phyloP scores from a whole-genome alignment of 2,329 filamentous ascomycete genomes.

The Neonectria neomacrospora region DNA sequence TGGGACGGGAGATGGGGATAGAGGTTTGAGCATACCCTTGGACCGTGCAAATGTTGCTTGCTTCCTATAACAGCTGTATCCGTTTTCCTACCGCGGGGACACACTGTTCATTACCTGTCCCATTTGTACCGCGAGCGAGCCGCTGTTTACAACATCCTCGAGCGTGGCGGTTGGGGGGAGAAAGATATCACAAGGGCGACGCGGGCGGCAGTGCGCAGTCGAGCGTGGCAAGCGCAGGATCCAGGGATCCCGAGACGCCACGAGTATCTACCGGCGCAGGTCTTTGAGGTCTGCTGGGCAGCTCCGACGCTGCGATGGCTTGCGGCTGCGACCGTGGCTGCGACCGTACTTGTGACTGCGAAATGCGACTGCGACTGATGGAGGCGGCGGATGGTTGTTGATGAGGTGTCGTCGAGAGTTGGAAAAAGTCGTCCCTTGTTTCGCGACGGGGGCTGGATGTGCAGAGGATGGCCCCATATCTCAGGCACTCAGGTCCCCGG shows the following conservation, averaged over 20 bases:
- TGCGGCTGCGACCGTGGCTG: slow-evolving; percentile 38
- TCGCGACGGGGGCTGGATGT: slow-evolving; percentile 40
- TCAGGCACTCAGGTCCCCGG: slow-evolving; percentile 47
- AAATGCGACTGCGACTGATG: slow-evolving; percentile 39
- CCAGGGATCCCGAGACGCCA: slow-evolving; percentile 29
- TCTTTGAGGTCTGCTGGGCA: slow-evolving; percentile 34
- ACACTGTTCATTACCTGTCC: slow-evolving; percentile 34
- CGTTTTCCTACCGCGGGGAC: slow-evolving; percentile 42
- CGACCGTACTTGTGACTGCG: slow-evolving; percentile 9
- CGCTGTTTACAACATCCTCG: slow-evolving; percentile 51
- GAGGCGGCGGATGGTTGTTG: slow-evolving; percentile 42
- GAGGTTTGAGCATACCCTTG: slow-evolving; percentile 50
- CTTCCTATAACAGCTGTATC: slow-evolving; percentile 39
- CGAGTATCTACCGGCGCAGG: slow-evolving; percentile 37
- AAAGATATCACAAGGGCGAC: slow-evolving; percentile 39
- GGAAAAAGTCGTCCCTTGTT: slow-evolving; percentile 48
- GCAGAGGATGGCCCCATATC: slow-evolving; percentile 43
- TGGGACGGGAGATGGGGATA: slow-evolving; percentile 31
- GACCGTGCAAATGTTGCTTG: slow-evolving; percentile 31
- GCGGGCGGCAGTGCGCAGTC: slow-evolving; percentile 32
- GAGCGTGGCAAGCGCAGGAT: slow-evolving; percentile 33
- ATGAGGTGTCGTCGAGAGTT: slow-evolving; percentile 46
- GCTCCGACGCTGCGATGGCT: slow-evolving; percentile 37
- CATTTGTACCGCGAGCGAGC: slow-evolving; percentile 43
- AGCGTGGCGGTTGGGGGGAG: slow-evolving; percentile 40